phyloP scores from a whole-genome alignment of 176 grass and related monocot species.

The Bolboschoenus planiculmis region DNA sequence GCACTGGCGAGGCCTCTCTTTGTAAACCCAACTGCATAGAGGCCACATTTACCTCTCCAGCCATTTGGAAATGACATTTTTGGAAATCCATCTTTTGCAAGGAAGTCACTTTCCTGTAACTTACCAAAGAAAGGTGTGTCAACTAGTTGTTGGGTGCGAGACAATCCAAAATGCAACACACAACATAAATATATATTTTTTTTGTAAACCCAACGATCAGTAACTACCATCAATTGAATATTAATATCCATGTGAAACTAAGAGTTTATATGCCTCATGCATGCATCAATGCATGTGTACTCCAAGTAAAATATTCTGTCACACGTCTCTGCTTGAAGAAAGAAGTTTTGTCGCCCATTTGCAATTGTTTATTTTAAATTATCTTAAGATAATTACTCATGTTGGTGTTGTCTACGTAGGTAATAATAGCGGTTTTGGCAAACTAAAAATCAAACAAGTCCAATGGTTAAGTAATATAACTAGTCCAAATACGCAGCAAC shows the following conservation, averaged over 20 bases:
- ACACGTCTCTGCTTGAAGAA: neutral
- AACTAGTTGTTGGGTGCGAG: neutral
- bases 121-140: neutral
- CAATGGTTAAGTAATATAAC: too few relatives aligned
- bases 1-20: conserved; percentile 39
- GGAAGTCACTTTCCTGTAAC: conserved; percentile 29
- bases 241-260: conserved; percentile 9
- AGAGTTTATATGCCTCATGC: conserved; percentile 1
- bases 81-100: conserved; percentile 32
- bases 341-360: neutral
- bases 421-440: neutral
- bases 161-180: neutral
- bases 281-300: conserved; percentile 8
- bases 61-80: conserved; percentile 30
- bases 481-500: too few relatives aligned
- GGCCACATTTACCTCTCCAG: conserved; percentile 33
- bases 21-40: conserved; percentile 42
- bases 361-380: neutral
- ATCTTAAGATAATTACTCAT: neutral
- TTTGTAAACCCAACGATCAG: conserved; percentile 8
- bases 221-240: conserved; percentile 17
- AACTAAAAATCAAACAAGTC: neutral
- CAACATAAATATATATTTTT: neutral
- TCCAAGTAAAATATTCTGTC: neutral
- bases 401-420: neutral